phyloP scores from a whole-genome alignment of 371 early-diverging fungal genomes.

The Lichtheimia ornata region DNA sequence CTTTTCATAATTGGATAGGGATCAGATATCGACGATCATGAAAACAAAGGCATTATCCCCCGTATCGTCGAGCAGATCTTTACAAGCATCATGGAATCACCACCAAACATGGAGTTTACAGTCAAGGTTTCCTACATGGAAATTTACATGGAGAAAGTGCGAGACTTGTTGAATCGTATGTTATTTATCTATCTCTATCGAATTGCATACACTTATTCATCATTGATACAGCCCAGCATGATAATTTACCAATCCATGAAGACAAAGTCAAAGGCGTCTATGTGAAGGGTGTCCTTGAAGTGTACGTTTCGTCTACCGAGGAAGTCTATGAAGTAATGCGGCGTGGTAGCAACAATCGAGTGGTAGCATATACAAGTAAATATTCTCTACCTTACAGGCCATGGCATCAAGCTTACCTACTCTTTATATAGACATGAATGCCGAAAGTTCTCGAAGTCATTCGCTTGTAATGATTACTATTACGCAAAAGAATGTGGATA shows the following conservation, averaged over 20 bases:
- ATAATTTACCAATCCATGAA: slow-evolving; percentile 90
- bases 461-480: slow-evolving; percentile 92
- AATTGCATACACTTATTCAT: neutral
- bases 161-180: slow-evolving; percentile 87
- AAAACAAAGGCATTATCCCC: slow-evolving; percentile 87
- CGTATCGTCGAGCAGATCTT: slow-evolving; percentile 89
- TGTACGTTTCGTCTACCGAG: slow-evolving; percentile 82
- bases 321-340: slow-evolving; percentile 93
- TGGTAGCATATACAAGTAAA: slow-evolving; percentile 85
- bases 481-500: slow-evolving; percentile 80
- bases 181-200: slow-evolving; percentile 2
- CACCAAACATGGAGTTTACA: slow-evolving; percentile 81
- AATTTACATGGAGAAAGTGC: slow-evolving; percentile 97
- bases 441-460: slow-evolving; percentile 90
- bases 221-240: slow-evolving; percentile 58
- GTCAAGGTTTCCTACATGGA: slow-evolving; percentile 94
- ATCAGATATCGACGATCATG: slow-evolving; percentile 78
- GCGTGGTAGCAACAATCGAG: slow-evolving; percentile 80
- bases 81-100: slow-evolving; percentile 76
- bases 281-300: slow-evolving; percentile 89
- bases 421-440: slow-evolving; percentile 81
- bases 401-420: neutral
- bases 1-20: slow-evolving; percentile 50
- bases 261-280: slow-evolving; percentile 89
- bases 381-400: slow-evolving; percentile 5